Percentiles rank a stretch among this genome's conserved stretches.
phyloP scores from a whole-genome alignment of 805 yeast species.

The Grigorovia yakushimaensis region DNA sequence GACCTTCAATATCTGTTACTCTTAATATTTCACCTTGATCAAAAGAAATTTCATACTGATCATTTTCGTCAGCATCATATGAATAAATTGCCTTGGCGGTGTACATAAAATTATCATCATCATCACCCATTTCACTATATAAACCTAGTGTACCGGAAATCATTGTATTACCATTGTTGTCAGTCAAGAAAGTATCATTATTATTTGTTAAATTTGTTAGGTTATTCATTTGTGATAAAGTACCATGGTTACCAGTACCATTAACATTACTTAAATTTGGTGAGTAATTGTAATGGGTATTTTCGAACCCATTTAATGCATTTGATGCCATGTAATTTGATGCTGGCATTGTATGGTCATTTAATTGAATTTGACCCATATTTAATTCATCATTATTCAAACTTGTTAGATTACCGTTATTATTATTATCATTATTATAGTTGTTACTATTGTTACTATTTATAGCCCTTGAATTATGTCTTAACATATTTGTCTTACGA shows the following conservation, averaged over 20 bases:
- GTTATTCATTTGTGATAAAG: neutral
- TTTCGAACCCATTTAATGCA: constrained; percentile 53
- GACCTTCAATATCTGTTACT: constrained; percentile 86
- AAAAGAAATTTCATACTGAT: constrained; percentile 85
- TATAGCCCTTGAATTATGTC: neutral
- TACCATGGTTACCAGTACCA: neutral
- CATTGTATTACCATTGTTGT: constrained; percentile 27
- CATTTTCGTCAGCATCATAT: constrained; percentile 85
- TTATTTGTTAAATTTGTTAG: neutral
- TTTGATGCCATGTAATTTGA: constrained; percentile 38
- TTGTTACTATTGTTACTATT: constrained; percentile 5
- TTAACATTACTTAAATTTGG: constrained; percentile 1
- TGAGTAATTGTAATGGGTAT: constrained; percentile 27
- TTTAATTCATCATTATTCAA: neutral
- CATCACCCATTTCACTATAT: constrained; percentile 30
- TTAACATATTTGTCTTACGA: constrained; percentile 8
- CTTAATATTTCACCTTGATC: constrained; percentile 84
- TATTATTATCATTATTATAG: neutral
- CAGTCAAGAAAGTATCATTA: constrained; percentile 10
- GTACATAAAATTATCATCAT: constrained; percentile 51
- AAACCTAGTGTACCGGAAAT: constrained; percentile 29
- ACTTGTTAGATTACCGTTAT: neutral
- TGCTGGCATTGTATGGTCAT: constrained; percentile 2
- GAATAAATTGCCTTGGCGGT: constrained; percentile 79
- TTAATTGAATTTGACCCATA: neutral